phyloP scores from a whole-genome alignment of 139 green algal species.

The Coelastrella sp. region DNA sequence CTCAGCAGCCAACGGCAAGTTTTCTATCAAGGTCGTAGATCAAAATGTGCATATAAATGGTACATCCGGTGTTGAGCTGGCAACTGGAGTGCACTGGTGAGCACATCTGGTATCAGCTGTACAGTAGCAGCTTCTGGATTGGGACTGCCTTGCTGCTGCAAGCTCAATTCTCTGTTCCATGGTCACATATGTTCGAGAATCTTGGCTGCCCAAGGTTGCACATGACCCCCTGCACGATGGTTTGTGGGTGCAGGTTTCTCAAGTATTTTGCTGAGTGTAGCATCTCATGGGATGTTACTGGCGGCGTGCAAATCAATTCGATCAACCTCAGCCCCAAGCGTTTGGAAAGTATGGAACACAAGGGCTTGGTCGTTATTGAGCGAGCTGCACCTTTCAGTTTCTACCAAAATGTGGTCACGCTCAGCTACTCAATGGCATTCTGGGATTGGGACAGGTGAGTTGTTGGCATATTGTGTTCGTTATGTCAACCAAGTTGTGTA shows the following conservation, averaged over 20 bases:
- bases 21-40: conserved; percentile 7
- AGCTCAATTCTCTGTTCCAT: background rate
- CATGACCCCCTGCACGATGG: background rate
- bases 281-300: conserved; percentile 55
- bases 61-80: conserved; percentile 55
- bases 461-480: no score
- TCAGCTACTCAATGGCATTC: conserved; percentile 58
- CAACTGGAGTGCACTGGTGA: conserved; percentile 53
- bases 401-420: conserved; percentile 68
- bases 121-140: background rate
- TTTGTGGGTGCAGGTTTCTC: conserved; percentile 48
- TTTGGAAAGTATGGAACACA: background rate
- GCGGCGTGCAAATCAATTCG: conserved; percentile 50
- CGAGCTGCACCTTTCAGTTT: conserved; percentile 52
- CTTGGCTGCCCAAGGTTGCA: background rate
- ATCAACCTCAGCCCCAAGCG: background rate
- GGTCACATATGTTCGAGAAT: no score
- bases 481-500: no score
- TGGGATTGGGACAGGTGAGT: conserved; percentile 61
- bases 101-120: background rate
- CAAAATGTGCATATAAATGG: conserved; percentile 33
- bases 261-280: conserved; percentile 55
- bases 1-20: background rate
- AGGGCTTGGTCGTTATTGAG: background rate
- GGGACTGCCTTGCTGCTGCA: background rate